These are phyloP conservation scores for Paraglomus occultum DNA, from an alignment of 192 early-diverging fungal genomes.

Conservation along the genomic window DNA sequence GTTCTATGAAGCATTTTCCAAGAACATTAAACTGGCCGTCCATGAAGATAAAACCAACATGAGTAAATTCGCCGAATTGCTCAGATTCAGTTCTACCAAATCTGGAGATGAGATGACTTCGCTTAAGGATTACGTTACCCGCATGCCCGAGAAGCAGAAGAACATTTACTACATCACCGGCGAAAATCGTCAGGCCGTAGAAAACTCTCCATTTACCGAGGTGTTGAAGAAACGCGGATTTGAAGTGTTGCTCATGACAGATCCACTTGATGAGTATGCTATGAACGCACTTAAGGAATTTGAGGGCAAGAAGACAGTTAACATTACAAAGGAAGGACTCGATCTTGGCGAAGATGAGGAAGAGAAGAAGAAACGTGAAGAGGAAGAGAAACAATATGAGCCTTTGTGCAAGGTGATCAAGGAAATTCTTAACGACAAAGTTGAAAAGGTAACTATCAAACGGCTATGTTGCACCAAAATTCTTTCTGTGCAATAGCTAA, in stretches of 20 bases:
- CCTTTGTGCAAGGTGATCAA: slow-evolving; percentile 91
- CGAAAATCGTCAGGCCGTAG: slow-evolving; percentile 89
- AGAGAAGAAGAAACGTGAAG: slow-evolving; percentile 94
- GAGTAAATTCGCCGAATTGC: slow-evolving; percentile 93
- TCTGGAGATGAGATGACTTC: slow-evolving; percentile 97
- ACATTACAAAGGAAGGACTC: slow-evolving; percentile 98
- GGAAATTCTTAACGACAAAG: slow-evolving; percentile 98
- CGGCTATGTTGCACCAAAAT: not conserved
- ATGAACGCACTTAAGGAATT: slow-evolving; percentile 99
- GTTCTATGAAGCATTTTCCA: slow-evolving; percentile 99
- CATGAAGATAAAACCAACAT: slow-evolving; percentile 99
- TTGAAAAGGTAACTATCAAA: slow-evolving; percentile 74
- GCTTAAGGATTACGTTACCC: slow-evolving; percentile 99
- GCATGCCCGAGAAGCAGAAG: slow-evolving; percentile 99
- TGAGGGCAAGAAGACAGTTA: slow-evolving; percentile 98
- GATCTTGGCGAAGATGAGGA: slow-evolving; percentile 99
- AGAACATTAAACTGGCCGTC: slow-evolving; percentile 99
- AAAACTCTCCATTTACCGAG: slow-evolving; percentile 98
- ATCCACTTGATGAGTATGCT: slow-evolving; percentile 99
- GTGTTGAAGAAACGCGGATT: slow-evolving; percentile 99
- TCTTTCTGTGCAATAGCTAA: slow-evolving; percentile 27
- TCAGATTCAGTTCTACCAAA: slow-evolving; percentile 99
- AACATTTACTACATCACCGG: slow-evolving; percentile 99
- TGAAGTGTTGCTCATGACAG: slow-evolving; percentile 98
- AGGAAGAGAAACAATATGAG: slow-evolving; percentile 88